phyloP scores from a whole-genome alignment of 2,329 filamentous ascomycete species.

The Aspergillus phoenicis region DNA sequence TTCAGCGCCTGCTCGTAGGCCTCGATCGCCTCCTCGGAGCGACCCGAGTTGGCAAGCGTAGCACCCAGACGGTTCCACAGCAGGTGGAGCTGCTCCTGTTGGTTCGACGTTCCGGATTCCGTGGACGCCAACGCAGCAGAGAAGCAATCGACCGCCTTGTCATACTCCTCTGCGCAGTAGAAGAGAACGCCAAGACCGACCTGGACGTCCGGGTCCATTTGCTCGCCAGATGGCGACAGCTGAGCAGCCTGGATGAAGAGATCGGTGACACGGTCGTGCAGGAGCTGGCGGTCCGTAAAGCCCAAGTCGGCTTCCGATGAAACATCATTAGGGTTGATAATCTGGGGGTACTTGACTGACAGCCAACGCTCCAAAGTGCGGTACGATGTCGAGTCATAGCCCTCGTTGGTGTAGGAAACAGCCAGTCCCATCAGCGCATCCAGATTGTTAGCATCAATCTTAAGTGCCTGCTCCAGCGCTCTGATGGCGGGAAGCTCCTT shows the following conservation, averaged over 20 bases:
- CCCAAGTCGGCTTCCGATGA: conserved; percentile 80
- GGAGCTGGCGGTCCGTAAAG: conserved; percentile 86
- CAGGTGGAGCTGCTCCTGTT: conserved; percentile 82
- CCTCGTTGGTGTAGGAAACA: conserved; percentile 97
- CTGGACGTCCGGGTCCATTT: conserved; percentile 98
- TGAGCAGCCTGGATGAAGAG: conserved; percentile 92
- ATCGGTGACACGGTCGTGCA: conserved; percentile 88
- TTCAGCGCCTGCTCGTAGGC: conserved; percentile 92
- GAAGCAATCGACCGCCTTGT: conserved; percentile 99
- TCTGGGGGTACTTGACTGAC: conserved; percentile 86
- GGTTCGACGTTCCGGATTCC: conserved; percentile 80
- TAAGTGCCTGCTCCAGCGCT: conserved; percentile 86
- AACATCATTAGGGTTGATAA: conserved; percentile 72
- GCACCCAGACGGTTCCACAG: conserved; percentile 97
- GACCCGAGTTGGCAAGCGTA: conserved; percentile 91
- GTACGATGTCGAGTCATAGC: conserved; percentile 96
- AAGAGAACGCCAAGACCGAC: conserved; percentile 95
- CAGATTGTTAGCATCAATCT: conserved; percentile 82
- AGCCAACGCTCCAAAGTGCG: conserved; percentile 95
- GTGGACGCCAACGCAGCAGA: conserved; percentile 83
- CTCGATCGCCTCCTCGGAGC: conserved; percentile 92
- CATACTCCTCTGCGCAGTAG: conserved; percentile 96
- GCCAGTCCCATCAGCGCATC: conserved; percentile 92
- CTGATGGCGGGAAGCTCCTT: conserved; percentile 96
- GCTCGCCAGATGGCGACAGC: conserved; percentile 84